A percentile compares a stretch with the other conserved stretches of the same genome.
phyloP scores from a whole-genome alignment of 768 basidiomycete genomes.

The Lactifluus subvellereus region DNA sequence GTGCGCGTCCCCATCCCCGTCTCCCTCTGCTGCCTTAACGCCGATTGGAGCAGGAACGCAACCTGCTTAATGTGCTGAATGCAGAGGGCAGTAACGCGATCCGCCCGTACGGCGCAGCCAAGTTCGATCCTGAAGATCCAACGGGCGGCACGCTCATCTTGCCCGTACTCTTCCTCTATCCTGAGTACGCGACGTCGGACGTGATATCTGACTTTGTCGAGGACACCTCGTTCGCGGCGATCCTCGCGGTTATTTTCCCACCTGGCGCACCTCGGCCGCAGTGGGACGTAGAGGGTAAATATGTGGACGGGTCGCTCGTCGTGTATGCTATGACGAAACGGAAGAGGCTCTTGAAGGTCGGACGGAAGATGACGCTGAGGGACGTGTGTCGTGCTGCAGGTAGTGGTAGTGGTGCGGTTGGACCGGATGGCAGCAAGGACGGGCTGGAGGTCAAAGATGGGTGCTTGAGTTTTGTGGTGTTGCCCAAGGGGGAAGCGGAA shows the following conservation, averaged over 20 bases:
- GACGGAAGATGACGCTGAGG: constrained; percentile 79
- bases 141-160: constrained; percentile 58
- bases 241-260: constrained; percentile 81
- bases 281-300: constrained; percentile 75
- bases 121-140: constrained; percentile 62
- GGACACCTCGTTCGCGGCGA: constrained; percentile 72
- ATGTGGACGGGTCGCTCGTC: constrained; percentile 54
- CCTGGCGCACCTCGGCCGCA: constrained; percentile 48
- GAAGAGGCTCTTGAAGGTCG: constrained; percentile 81
- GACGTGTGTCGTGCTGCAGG: constrained; percentile 67
- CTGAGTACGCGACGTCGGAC: constrained; percentile 84
- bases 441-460: constrained; percentile 83
- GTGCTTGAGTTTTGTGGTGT: constrained; percentile 70
- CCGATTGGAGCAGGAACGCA: constrained; percentile 53
- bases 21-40: not conserved
- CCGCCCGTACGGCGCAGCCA: constrained; percentile 47
- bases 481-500: constrained; percentile 74
- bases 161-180: constrained; percentile 92
- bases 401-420: constrained; percentile 31
- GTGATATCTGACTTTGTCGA: constrained; percentile 83
- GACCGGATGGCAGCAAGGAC: constrained; percentile 55
- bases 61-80: constrained; percentile 53
- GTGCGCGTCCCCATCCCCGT: constrained; percentile 38
- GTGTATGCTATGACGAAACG: constrained; percentile 79
- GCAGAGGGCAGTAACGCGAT: constrained; percentile 43